A percentile compares a stretch with the other conserved stretches of the same genome.
Conservation (phyloP, 2,329 filamentous ascomycete genomes). For the Penicillium sp. region DNA sequence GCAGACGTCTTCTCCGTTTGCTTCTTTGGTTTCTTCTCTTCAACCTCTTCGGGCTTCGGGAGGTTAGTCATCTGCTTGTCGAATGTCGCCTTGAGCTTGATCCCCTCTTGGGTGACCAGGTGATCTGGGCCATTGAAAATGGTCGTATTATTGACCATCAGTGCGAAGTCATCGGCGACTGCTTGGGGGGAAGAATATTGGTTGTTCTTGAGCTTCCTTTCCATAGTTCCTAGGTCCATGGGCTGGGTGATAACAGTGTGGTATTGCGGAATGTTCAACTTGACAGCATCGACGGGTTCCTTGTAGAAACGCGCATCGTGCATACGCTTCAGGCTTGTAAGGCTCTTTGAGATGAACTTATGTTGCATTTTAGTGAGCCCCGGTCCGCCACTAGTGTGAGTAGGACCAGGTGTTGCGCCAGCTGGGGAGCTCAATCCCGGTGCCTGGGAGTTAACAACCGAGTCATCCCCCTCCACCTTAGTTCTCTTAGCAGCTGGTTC, state of each 20-base stretch:
- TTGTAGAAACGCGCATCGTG: slow-evolving; percentile 74
- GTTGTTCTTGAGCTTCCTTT: slow-evolving; percentile 70
- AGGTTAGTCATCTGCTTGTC: slow-evolving; percentile 60
- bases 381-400: slow-evolving; percentile 14
- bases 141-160: slow-evolving; percentile 75
- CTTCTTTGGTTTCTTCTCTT: slow-evolving; percentile 60
- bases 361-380: slow-evolving; percentile 42
- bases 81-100: slow-evolving; percentile 59
- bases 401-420: slow-evolving; percentile 20
- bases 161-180: slow-evolving; percentile 69
- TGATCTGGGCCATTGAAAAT: slow-evolving; percentile 81
- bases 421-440: slow-evolving; percentile 41
- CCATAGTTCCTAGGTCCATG: slow-evolving; percentile 81
- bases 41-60: slow-evolving; percentile 54
- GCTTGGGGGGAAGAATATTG: slow-evolving; percentile 68
- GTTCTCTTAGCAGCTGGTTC: slow-evolving; percentile 76
- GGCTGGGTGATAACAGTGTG: slow-evolving; percentile 71
- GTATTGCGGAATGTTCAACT: slow-evolving; percentile 72
- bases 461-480: slow-evolving; percentile 61
- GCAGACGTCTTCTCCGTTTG: slow-evolving; percentile 40
- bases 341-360: slow-evolving; percentile 40
- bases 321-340: slow-evolving; percentile 69
- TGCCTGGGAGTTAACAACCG: slow-evolving; percentile 46
- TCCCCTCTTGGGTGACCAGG: slow-evolving; percentile 65
- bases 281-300: slow-evolving; percentile 72